These are phyloP conservation scores for Pterocarpus santalinus DNA, from an alignment of 306 rosid species.

Conservation along the genomic window DNA sequence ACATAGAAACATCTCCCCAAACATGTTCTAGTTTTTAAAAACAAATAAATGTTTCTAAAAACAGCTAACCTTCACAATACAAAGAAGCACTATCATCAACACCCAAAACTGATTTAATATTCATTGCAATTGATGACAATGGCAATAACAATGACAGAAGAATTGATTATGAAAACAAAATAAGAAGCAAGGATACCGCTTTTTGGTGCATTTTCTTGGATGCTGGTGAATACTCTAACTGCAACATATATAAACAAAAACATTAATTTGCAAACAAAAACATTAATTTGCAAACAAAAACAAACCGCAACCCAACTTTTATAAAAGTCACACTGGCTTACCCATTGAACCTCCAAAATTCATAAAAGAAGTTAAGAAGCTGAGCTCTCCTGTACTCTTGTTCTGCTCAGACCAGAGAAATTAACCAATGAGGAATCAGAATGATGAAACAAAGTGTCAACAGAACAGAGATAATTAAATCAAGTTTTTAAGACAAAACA, in stretches of 20 bases:
- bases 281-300: conserved; percentile 7
- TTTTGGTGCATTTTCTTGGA: conserved; percentile 87
- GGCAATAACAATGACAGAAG: not conserved
- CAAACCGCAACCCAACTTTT: conserved; percentile 37
- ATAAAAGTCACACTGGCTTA: conserved; percentile 52
- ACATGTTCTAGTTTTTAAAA: no score
- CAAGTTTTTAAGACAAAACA: conserved; percentile 21
- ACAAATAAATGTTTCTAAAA: no score
- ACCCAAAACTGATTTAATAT: no score
- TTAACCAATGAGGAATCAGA: conserved; percentile 40
- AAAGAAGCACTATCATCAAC: no score
- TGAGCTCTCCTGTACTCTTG: conserved; percentile 96
- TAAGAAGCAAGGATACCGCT: conserved; percentile 76
- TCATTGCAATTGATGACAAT: no score
- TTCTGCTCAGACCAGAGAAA: conserved; percentile 64
- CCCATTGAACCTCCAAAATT: conserved; percentile 92
- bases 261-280: conserved; percentile 12
- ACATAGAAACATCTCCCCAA: no score
- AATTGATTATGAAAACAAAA: conserved; percentile 20
- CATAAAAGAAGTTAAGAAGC: conserved; percentile 94
- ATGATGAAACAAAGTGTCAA: conserved; percentile 29
- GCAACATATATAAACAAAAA: conserved; percentile 49
- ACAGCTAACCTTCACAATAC: no score
- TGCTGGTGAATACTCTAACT: conserved; percentile 94
- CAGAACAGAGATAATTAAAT: conserved; percentile 26